These are phyloP conservation scores for Laetiporus sulphureus DNA, from an alignment of 1,284 basidiomycete species.

Conservation along the genomic window DNA sequence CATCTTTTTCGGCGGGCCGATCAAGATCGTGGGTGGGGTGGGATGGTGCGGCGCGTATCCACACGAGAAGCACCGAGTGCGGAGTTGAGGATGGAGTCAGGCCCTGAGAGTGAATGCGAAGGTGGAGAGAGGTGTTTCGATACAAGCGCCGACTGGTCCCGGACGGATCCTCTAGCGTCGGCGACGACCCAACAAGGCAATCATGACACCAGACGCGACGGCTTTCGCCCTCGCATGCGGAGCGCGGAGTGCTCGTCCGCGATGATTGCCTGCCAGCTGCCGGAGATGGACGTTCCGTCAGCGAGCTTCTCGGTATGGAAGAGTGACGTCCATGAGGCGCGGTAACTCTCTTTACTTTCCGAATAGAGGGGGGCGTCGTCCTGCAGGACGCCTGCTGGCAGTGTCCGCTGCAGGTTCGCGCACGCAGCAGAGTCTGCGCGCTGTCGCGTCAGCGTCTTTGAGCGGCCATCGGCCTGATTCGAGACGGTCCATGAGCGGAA, in stretches of 20 bases:
- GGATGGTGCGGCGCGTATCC: constrained; percentile 2
- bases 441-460: constrained; percentile 15
- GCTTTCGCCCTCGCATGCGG: constrained; percentile 24
- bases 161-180: constrained; percentile 6
- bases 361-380: not conserved
- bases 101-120: constrained; percentile 1
- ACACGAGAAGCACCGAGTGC: not conserved
- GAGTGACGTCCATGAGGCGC: no score
- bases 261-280: constrained; percentile 3
- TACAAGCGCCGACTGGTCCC: not conserved
- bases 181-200: constrained; percentile 1
- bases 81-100: not conserved
- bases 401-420: no score
- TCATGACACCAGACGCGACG: constrained; percentile 20
- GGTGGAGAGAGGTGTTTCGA: not conserved
- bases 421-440: not conserved
- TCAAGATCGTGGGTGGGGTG: constrained; percentile 11
- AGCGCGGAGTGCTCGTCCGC: constrained; percentile 23
- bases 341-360: not conserved
- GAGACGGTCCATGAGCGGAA: constrained; percentile 16
- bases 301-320: not conserved
- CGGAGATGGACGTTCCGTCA: not conserved
- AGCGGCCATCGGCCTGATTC: constrained; percentile 14
- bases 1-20: constrained; percentile 12
- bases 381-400: not conserved